These are phyloP conservation scores for Pulveroboletus sp. DNA, from an alignment of 768 basidiomycete species.

Conservation along the genomic window DNA sequence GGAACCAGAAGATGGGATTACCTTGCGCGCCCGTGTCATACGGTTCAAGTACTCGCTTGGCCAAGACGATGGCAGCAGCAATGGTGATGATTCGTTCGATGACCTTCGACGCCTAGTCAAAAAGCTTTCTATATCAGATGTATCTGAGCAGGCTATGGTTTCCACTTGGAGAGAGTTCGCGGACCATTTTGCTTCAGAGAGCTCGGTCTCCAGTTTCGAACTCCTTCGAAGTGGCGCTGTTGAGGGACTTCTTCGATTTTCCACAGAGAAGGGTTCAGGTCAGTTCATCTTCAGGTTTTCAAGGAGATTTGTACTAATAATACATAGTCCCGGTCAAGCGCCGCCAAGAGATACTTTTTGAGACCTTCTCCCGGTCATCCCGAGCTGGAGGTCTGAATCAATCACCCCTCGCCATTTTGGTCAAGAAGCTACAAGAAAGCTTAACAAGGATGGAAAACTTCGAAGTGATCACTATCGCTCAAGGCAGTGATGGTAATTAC, in stretches of 20 bases:
- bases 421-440: conserved; percentile 95
- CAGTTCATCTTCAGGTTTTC: neutral
- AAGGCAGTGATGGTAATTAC: conserved; percentile 74
- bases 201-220: conserved; percentile 93
- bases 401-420: conserved; percentile 69
- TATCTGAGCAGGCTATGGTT: conserved; percentile 59
- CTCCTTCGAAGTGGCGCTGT: conserved; percentile 90
- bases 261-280: conserved; percentile 56
- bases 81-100: conserved; percentile 60
- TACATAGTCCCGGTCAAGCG: conserved; percentile 54
- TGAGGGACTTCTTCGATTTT: conserved; percentile 78
- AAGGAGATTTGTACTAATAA: conserved; percentile 4
- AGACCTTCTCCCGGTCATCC: conserved; percentile 63
- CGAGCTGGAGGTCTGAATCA: conserved; percentile 43
- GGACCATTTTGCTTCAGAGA: conserved; percentile 69
- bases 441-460: conserved; percentile 94
- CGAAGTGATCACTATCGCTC: conserved; percentile 87
- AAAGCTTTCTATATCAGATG: conserved; percentile 50
- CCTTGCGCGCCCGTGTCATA: conserved; percentile 85
- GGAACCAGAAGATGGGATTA: conserved; percentile 88
- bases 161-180: conserved; percentile 73
- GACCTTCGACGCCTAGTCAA: conserved; percentile 62
- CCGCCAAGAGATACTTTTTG: conserved; percentile 76
- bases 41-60: conserved; percentile 72
- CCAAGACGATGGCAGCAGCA: conserved; percentile 48